Conservation (phyloP, 352 stramenopile genomes). For the Plasmopara viticola region DNA sequence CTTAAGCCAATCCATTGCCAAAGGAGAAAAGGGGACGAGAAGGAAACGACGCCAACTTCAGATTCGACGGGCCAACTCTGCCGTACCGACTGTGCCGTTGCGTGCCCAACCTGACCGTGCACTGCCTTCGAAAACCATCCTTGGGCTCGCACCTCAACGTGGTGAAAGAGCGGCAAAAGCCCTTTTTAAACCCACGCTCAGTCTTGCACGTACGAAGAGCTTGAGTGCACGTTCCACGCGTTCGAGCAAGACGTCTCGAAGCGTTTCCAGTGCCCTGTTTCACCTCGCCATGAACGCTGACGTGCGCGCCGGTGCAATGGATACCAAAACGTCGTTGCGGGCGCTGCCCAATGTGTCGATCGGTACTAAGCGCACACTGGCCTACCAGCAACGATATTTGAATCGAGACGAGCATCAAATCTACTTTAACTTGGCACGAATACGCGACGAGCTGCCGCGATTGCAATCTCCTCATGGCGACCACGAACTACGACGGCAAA, state of each 20-base stretch:
- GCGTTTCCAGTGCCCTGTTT: conserved; percentile 12
- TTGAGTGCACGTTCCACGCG: conserved; percentile 6
- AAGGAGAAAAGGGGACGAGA: conserved; percentile 26
- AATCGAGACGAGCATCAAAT: conserved; percentile 3
- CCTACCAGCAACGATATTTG: conserved; percentile 7
- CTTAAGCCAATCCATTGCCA: conserved; percentile 3
- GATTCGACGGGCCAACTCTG: conserved; percentile 4
- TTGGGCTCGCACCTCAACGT: not conserved
- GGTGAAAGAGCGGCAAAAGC: conserved; percentile 2
- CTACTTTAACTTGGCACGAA: conserved; percentile 9
- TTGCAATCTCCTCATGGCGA: conserved; percentile 15
- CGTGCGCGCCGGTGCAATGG: conserved; percentile 2
- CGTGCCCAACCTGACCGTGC: conserved; percentile 9
- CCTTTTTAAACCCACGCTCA: conserved; percentile 1
- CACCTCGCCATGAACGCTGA: conserved; percentile 11
- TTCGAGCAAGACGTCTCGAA: conserved; percentile 12
- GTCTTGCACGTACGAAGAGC: conserved; percentile 2
- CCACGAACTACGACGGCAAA: conserved; percentile 9
- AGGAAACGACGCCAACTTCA: conserved; percentile 20
- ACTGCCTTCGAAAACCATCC: not conserved
- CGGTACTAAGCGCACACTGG: conserved; percentile 11
- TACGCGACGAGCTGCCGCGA: conserved; percentile 24
- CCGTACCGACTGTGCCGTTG: not conserved
- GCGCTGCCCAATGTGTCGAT: conserved; percentile 18
- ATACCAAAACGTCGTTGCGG: conserved; percentile 10